Evolutionary conservation across 2,329 filamentous ascomycete species (phyloP).

Genomic region (Colletotrichum noveboracense): DNA sequence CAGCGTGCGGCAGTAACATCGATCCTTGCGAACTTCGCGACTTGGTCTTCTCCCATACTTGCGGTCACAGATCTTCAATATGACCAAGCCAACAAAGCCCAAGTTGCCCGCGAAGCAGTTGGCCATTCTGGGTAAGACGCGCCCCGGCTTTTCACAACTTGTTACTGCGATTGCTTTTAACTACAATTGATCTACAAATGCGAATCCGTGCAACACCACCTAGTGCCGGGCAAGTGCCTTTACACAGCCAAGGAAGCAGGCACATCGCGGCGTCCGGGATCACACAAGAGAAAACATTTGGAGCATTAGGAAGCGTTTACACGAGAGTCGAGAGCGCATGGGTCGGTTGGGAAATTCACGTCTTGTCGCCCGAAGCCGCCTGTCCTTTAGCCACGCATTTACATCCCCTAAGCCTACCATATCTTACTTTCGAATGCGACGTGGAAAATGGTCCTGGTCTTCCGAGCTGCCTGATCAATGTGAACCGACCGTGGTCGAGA

Average conservation of each 20-base stretch:
- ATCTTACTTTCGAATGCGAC: conserved; percentile 12
- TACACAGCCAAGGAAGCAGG: not conserved
- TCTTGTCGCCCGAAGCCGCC: not conserved
- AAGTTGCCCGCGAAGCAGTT: conserved; percentile 81
- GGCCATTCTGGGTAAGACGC: conserved; percentile 72
- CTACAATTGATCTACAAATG: not conserved
- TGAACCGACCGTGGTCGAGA: conserved; percentile 2
- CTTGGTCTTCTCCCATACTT: not conserved
- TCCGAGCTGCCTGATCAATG: conserved; percentile 19
- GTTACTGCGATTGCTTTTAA: conserved; percentile 2
- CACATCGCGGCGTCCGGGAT: not conserved
- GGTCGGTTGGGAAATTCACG: not conserved
- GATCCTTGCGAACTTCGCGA: not conserved
- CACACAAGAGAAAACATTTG: not conserved
- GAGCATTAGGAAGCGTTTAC: not conserved
- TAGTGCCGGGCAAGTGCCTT: conserved; percentile 15
- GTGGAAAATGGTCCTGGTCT: conserved; percentile 15
- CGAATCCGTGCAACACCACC: not conserved
- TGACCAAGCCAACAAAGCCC: conserved; percentile 40
- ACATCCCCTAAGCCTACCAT: not conserved
- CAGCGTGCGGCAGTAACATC: not conserved
- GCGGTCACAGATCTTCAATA: conserved; percentile 13
- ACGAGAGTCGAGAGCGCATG: not conserved
- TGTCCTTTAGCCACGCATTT: conserved; percentile 7
- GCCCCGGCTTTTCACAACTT: conserved; percentile 16